Percentiles rank a stretch among this genome's conserved stretches.
These are phyloP conservation scores for Scutellaria minor DNA, from an alignment of 257 asterid species.

Conservation along the genomic window DNA sequence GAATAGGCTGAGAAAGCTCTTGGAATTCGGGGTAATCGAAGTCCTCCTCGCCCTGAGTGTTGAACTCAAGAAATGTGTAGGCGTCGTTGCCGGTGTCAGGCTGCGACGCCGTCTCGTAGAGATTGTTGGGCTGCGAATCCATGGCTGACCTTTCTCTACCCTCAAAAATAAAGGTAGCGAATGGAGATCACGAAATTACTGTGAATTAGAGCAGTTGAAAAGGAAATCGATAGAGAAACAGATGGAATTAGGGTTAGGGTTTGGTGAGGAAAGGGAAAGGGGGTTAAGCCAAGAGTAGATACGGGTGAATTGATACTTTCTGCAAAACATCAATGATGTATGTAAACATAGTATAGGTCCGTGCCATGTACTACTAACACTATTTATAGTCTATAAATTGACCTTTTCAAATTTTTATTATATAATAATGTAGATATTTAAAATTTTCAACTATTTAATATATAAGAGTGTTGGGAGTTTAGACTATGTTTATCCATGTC, in stretches of 20 bases:
- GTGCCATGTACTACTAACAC: too few species aligned
- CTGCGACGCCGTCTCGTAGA: conserved; percentile 95
- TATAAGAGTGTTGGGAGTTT: too few species aligned
- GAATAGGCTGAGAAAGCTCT: conserved; percentile 92
- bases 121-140: conserved; percentile 80
- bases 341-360: neutral
- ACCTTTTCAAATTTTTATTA: too few species aligned
- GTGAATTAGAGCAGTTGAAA: neutral
- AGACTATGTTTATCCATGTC: too few species aligned
- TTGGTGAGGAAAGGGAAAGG: conserved; percentile 36
- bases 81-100: conserved; percentile 96
- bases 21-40: conserved; percentile 89
- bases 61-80: conserved; percentile 89
- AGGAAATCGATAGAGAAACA: neutral
- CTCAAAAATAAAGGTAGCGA: conserved; percentile 15
- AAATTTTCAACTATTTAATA: too few species aligned
- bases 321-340: neutral
- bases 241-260: conserved; percentile 56
- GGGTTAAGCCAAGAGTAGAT: conserved; percentile 40
- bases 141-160: conserved; percentile 36
- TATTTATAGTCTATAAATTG: too few species aligned
- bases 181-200: conserved; percentile 33
- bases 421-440: too few species aligned
- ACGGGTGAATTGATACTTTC: neutral
- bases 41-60: conserved; percentile 88